Conservation (phyloP, 1,284 basidiomycete genomes). For the Pterula multifida region DNA sequence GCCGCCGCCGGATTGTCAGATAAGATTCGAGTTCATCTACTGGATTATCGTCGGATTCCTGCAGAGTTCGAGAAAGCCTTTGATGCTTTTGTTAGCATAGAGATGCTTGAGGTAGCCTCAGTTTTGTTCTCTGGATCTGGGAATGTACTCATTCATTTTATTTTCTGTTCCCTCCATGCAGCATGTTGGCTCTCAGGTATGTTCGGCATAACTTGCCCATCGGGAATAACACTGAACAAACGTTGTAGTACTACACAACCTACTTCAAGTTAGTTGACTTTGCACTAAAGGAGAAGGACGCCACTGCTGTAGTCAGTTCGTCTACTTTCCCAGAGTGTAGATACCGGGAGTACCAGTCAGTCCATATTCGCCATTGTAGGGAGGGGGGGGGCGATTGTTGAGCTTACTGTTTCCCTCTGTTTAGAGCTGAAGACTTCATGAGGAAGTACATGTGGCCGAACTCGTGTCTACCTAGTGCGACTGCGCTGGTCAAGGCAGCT, state of each 20-base stretch:
- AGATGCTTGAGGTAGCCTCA: conserved; percentile 86
- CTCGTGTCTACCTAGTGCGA: conserved; percentile 76
- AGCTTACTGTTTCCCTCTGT: no score
- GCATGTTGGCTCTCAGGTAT: conserved; percentile 1
- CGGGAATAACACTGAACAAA: no score
- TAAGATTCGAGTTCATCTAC: conserved; percentile 70
- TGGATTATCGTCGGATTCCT: conserved; percentile 81
- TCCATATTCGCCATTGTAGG: conserved; percentile 4
- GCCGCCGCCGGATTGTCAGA: conserved; percentile 57
- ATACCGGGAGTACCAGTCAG: conserved; percentile 48
- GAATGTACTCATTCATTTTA: conserved; percentile 8
- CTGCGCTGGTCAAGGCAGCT: conserved; percentile 55
- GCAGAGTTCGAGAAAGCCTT: conserved; percentile 67
- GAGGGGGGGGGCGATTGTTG: no score
- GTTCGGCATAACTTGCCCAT: conserved; percentile 40
- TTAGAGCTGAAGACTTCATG: conserved; percentile 79
- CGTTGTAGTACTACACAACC: conserved; percentile 35
- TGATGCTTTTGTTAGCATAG: conserved; percentile 81
- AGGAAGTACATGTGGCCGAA: conserved; percentile 91
- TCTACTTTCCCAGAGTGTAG: conserved; percentile 81
- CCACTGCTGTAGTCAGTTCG: conserved; percentile 65
- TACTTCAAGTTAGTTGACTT: conserved; percentile 79
- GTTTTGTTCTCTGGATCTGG: conserved; percentile 17
- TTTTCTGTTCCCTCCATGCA: conserved; percentile 4
- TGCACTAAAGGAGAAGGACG: conserved; percentile 59